These are phyloP conservation scores for Rhodotorula glutinis DNA, from an alignment of 1,284 basidiomycete species.

Conservation along the genomic window DNA sequence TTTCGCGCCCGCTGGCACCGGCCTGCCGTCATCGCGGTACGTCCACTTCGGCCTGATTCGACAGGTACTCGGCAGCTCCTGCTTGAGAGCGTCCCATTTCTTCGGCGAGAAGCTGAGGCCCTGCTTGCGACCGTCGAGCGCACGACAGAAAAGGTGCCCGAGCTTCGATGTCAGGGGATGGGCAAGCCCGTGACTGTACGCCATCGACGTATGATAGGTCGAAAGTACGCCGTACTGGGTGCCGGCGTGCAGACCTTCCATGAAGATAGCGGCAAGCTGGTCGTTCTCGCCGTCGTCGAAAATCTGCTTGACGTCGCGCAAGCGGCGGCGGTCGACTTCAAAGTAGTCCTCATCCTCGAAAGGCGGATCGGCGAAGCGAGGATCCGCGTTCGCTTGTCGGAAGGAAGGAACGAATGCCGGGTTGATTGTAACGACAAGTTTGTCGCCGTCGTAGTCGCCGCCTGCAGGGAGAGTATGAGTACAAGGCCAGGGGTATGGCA, in stretches of 20 bases:
- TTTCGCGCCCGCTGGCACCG: background rate
- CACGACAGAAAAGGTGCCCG: slow-evolving; percentile 36
- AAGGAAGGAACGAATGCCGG: slow-evolving; percentile 38
- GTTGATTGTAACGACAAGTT: slow-evolving; percentile 42
- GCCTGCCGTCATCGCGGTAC: slow-evolving; percentile 8
- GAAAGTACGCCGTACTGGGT: slow-evolving; percentile 23
- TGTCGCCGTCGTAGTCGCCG: slow-evolving; percentile 35
- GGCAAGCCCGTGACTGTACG: slow-evolving; percentile 14
- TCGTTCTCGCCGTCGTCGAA: background rate
- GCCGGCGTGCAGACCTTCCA: slow-evolving; percentile 15
- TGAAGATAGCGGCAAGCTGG: slow-evolving; percentile 9
- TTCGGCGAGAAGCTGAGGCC: slow-evolving; percentile 22
- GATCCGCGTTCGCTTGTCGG: slow-evolving; percentile 23
- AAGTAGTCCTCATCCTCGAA: slow-evolving; percentile 42
- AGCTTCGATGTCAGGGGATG: slow-evolving; percentile 15
- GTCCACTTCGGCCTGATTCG: slow-evolving; percentile 14
- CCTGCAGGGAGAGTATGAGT: background rate
- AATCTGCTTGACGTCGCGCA: slow-evolving; percentile 33
- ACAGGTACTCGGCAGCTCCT: slow-evolving; percentile 9
- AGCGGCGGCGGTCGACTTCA: slow-evolving; percentile 23
- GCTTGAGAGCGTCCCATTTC: slow-evolving; percentile 13
- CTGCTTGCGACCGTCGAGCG: slow-evolving; percentile 40
- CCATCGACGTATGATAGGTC: slow-evolving; percentile 21
- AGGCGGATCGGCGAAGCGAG: slow-evolving; percentile 40
- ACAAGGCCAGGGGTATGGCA: no score